These are phyloP conservation scores for Suillus americanus DNA, from an alignment of 768 basidiomycete genomes.

Conservation along the genomic window DNA sequence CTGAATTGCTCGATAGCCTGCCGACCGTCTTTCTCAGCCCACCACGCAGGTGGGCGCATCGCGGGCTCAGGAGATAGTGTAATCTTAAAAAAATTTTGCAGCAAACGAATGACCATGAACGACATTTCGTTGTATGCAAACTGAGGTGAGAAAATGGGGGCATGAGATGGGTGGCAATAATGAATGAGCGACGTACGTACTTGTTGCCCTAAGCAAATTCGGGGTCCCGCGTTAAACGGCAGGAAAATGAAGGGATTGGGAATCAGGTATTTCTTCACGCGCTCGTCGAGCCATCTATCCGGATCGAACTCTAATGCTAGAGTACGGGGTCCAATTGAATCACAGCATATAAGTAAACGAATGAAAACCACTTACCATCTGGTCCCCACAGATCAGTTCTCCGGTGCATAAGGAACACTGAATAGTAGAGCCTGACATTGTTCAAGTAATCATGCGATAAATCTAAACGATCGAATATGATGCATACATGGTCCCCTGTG, in stretches of 20 bases:
- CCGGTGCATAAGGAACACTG: conserved; percentile 36
- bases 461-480: neutral
- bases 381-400: conserved; percentile 38
- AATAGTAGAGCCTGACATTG: conserved; percentile 23
- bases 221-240: conserved; percentile 43
- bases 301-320: conserved; percentile 36
- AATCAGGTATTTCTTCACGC: conserved; percentile 33
- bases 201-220: conserved; percentile 39
- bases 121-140: conserved; percentile 36
- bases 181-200: conserved; percentile 25
- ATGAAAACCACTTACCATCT: conserved; percentile 20
- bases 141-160: conserved; percentile 12
- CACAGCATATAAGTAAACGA: neutral
- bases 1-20: conserved; percentile 24
- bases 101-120: conserved; percentile 30
- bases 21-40: conserved; percentile 26
- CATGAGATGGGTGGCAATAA: conserved; percentile 6
- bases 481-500: conserved; percentile 23
- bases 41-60: conserved; percentile 26
- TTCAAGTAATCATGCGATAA: neutral
- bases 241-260: conserved; percentile 43
- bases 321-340: neutral
- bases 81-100: conserved; percentile 28
- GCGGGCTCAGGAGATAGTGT: conserved; percentile 22
- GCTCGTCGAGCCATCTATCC: conserved; percentile 39